phyloP scores from a whole-genome alignment of 345 rosid species.

The Citrus sinensis region DVS_A1.0 CM039168.1:29479001-29479500 shows the following conservation, averaged over 20 bases:
- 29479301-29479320: neutral
- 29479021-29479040: too few species aligned
- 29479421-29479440: conserved; percentile 39
- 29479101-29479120: too few species aligned
- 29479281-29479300: neutral
- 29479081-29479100: too few species aligned
- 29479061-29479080: too few species aligned
- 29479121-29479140: too few species aligned
- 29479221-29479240: neutral
- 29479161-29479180: neutral
- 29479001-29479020: too few species aligned
- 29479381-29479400: conserved; percentile 17
- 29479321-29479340: neutral
- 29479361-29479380: conserved; percentile 3
- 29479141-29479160: neutral
- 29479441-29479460: conserved; percentile 35
- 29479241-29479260: neutral
- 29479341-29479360: neutral
- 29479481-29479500: conserved; percentile 36
- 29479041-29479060: too few species aligned
- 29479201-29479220: neutral
- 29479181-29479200: too few species aligned
- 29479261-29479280: neutral
- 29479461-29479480: conserved; percentile 32
- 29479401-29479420: conserved; percentile 33